Percentiles rank a stretch among this genome's conserved stretches.
Conservation (phyloP, 352 stramenopile species). For the Pythium aristosporum region DNA sequence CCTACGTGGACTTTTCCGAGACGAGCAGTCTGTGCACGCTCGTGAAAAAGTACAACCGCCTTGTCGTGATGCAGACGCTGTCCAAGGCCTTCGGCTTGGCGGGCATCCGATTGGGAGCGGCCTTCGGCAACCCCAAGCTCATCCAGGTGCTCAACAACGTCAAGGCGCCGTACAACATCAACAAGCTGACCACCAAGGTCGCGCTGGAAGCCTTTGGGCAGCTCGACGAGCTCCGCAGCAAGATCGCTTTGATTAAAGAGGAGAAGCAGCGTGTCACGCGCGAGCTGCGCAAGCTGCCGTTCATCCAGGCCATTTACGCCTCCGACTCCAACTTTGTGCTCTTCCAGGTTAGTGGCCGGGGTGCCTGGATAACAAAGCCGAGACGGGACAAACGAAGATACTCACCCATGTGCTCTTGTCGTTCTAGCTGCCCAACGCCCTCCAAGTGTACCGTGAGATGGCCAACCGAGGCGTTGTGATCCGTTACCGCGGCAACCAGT, state of each 20-base stretch:
- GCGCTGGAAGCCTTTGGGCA: conserved; percentile 66
- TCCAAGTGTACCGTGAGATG: conserved; percentile 94
- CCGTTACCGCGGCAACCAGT: conserved; percentile 95
- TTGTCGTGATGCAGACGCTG: conserved; percentile 97
- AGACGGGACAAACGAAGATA: not conserved
- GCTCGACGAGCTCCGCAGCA: conserved; percentile 49
- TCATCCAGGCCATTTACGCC: conserved; percentile 92
- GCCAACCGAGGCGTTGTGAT: conserved; percentile 94
- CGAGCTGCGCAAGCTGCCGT: conserved; percentile 87
- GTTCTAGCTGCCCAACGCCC: conserved; percentile 75
- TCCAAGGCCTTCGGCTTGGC: conserved; percentile 98
- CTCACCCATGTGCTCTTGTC: not conserved
- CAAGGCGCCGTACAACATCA: conserved; percentile 99
- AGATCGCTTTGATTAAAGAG: conserved; percentile 70
- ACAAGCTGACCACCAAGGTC: conserved; percentile 93
- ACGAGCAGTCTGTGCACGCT: conserved; percentile 79
- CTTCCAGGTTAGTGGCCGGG: conserved; percentile 87
- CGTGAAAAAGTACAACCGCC: conserved; percentile 90
- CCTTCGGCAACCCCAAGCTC: conserved; percentile 90
- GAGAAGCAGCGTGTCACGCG: conserved; percentile 84
- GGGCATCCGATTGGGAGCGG: conserved; percentile 92
- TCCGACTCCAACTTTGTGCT: conserved; percentile 98
- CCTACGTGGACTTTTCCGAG: conserved; percentile 97
- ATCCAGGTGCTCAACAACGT: conserved; percentile 99
- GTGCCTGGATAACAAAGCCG: too few species aligned